Conservation (phyloP, 129 eudicot species). For the Erigeron canadensis region DNA sequence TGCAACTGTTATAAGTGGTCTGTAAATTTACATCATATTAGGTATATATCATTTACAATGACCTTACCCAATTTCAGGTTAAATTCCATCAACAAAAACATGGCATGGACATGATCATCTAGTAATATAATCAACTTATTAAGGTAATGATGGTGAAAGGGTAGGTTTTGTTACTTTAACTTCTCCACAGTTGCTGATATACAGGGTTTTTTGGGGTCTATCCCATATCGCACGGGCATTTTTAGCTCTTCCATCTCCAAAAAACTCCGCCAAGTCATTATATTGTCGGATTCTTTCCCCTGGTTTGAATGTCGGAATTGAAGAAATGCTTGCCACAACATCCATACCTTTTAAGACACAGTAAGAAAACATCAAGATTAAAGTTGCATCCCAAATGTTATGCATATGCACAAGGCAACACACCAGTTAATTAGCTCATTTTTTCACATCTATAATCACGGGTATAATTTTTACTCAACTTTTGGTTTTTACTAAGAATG, state of each 20-base stretch:
- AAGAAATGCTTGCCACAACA: conserved; percentile 63
- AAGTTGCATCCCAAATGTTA: neutral
- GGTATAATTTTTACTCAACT: too few relatives aligned
- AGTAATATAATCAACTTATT: conserved; percentile 26
- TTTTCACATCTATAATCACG: too few relatives aligned
- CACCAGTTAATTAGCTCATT: neutral
- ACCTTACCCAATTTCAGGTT: neutral
- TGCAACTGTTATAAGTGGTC: neutral
- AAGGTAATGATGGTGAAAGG: conserved; percentile 82
- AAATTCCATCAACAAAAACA: neutral
- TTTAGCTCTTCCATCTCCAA: conserved; percentile 95
- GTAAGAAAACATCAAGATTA: neutral
- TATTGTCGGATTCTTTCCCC: conserved; percentile 74
- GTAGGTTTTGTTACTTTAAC: conserved; percentile 82
- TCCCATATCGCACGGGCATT: conserved; percentile 88
- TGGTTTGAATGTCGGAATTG: conserved; percentile 80
- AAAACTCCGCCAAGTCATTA: conserved; percentile 81
- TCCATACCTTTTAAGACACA: conserved; percentile 65
- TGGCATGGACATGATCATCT: too few relatives aligned
- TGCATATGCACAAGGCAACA: too few relatives aligned
- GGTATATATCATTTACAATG: conserved; percentile 25
- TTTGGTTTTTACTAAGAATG: neutral
- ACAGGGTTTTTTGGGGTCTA: conserved; percentile 73
- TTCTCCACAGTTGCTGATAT: conserved; percentile 90
- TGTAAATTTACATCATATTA: conserved; percentile 12